Conservation (phyloP, 2,329 filamentous ascomycete genomes). For the Aspergillus aculeatus region DNA sequence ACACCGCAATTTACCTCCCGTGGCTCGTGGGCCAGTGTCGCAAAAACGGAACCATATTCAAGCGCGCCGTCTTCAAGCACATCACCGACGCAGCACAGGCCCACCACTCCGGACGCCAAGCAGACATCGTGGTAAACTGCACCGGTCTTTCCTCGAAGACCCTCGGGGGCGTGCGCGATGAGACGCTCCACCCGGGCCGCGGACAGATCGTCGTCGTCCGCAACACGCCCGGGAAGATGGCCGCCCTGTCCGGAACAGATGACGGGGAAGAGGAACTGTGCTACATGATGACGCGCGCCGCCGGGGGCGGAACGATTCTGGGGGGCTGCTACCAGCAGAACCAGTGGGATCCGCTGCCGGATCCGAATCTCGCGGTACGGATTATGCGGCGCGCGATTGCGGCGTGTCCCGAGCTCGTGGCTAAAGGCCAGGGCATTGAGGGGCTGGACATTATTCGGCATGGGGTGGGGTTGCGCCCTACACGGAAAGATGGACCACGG, state of each 20-base stretch:
- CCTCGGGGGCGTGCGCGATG: constrained; percentile 78
- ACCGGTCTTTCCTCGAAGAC: constrained; percentile 68
- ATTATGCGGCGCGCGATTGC: constrained; percentile 68
- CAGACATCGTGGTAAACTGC: constrained; percentile 75
- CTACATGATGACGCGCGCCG: constrained; percentile 79
- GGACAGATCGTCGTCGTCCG: constrained; percentile 81
- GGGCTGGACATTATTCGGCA: constrained; percentile 72
- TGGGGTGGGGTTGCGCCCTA: constrained; percentile 74
- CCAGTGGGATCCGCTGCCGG: constrained; percentile 73
- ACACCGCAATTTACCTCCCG: constrained; percentile 78
- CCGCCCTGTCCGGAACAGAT: constrained; percentile 66
- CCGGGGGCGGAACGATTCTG: constrained; percentile 71
- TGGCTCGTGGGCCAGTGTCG: constrained; percentile 78
- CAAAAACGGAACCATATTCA: constrained; percentile 65
- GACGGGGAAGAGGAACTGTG: constrained; percentile 68
- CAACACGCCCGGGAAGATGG: constrained; percentile 70
- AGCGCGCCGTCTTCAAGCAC: constrained; percentile 62
- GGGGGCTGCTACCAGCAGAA: constrained; percentile 77
- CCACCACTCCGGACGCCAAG: constrained; percentile 55
- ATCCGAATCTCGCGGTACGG: constrained; percentile 71
- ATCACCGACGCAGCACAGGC: constrained; percentile 62
- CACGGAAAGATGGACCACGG: constrained; percentile 68
- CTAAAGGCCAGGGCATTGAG: constrained; percentile 60
- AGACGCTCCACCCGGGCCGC: constrained; percentile 67
- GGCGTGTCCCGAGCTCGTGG: constrained; percentile 27